Conservation (phyloP, 148 eudicot genomes). For the Salicornia ramosissima region DNA sequence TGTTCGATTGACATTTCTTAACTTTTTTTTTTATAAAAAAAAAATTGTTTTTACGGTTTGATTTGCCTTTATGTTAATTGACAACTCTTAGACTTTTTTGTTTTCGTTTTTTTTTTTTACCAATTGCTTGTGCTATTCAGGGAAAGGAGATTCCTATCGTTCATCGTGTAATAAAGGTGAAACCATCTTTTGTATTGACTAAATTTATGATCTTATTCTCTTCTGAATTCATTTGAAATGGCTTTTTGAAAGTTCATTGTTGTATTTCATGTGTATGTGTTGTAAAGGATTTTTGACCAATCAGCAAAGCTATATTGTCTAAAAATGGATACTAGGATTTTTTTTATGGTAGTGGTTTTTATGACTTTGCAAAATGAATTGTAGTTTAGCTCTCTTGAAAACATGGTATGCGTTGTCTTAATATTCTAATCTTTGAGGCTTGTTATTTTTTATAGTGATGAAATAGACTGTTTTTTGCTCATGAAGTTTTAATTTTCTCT, state of each 20-base stretch:
- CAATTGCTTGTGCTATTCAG: constrained; percentile 27
- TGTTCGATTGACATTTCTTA: background rate
- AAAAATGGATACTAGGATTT: no score
- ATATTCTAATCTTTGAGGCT: no score
- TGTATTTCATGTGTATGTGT: no score
- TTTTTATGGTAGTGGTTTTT: no score
- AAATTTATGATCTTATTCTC: background rate
- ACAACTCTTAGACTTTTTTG: background rate
- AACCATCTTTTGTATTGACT: background rate
- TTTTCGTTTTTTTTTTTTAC: background rate
- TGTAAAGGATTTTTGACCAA: no score
- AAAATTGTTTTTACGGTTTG: background rate
- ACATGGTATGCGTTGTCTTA: no score
- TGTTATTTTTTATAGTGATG: no score
- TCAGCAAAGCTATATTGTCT: no score
- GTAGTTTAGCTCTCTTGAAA: no score
- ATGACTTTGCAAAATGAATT: no score
- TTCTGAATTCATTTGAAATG: background rate
- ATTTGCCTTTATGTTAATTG: background rate
- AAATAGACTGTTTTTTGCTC: no score
- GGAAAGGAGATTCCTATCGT: constrained; percentile 81
- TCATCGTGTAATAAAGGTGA: constrained; percentile 69
- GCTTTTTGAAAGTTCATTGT: background rate
- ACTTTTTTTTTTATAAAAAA: background rate
- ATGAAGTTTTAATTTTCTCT: no score